These are phyloP conservation scores for Phytophthora macrochlamydospora DNA, from an alignment of 352 stramenopile genomes.

Conservation along the genomic window DNA sequence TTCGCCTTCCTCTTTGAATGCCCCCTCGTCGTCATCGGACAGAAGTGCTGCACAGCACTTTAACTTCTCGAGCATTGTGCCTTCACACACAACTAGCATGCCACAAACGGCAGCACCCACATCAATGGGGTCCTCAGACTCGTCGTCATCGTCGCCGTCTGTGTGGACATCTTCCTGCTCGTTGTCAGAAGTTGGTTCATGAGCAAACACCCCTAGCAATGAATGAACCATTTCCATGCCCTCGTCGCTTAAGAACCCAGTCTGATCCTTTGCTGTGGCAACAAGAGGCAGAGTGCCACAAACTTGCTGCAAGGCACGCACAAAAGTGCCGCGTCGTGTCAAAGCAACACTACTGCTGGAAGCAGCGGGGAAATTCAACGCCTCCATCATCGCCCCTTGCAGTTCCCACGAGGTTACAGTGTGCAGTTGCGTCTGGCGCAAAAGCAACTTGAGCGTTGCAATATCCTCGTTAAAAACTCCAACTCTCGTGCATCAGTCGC, in stretches of 20 bases:
- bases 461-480: constrained; percentile 88
- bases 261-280: constrained; percentile 18
- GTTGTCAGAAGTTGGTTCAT: constrained; percentile 42
- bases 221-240: constrained; percentile 65
- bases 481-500: constrained; percentile 70
- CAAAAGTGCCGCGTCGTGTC: constrained; percentile 52
- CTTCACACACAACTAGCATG: constrained; percentile 69
- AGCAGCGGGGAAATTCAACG: constrained; percentile 34
- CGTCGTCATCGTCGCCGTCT: constrained; percentile 52
- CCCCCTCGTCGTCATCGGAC: constrained; percentile 26
- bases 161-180: constrained; percentile 29
- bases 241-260: constrained; percentile 60
- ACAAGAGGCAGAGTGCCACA: constrained; percentile 39
- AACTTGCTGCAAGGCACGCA: constrained; percentile 55
- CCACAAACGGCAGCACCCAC: constrained; percentile 61
- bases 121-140: constrained; percentile 59
- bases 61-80: constrained; percentile 63
- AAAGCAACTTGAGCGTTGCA: constrained; percentile 59
- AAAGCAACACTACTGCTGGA: constrained; percentile 29
- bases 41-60: constrained; percentile 51
- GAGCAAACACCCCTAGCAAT: constrained; percentile 69
- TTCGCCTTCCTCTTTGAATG: constrained; percentile 26
- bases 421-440: constrained; percentile 72
- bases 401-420: constrained; percentile 45
- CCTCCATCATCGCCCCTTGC: constrained; percentile 40